These are phyloP conservation scores for Epicoccum sorghinum DNA, from an alignment of 2,329 filamentous ascomycete genomes.

Conservation along the genomic window DNA sequence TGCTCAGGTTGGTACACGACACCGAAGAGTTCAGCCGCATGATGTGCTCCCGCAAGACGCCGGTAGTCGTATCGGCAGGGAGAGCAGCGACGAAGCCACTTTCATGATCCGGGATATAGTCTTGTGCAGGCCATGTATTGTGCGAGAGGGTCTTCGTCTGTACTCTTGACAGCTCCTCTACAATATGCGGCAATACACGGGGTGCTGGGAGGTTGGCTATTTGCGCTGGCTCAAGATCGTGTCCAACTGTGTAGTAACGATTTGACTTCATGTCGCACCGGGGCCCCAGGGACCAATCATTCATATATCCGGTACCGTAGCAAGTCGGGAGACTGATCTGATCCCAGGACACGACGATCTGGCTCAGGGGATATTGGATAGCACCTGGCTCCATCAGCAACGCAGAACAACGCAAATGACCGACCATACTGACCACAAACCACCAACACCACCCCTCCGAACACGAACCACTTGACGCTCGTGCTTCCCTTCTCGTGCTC, in stretches of 20 bases:
- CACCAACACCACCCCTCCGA: not conserved
- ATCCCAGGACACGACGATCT: not conserved
- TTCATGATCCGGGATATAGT: too few species aligned
- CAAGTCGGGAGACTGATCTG: not conserved
- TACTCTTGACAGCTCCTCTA: not conserved
- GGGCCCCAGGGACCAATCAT: not conserved
- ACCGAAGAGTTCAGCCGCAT: conserved; percentile 17
- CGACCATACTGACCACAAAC: not conserved
- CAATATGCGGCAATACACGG: not conserved
- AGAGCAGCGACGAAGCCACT: not conserved
- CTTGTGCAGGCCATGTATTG: not conserved
- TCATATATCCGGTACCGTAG: not conserved
- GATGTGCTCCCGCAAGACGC: conserved; percentile 15
- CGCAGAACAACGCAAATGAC: not conserved
- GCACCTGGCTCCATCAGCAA: not conserved
- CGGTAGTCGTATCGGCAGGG: conserved; percentile 1
- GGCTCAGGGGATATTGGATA: conserved; percentile 5
- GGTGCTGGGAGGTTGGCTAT: conserved; percentile 2
- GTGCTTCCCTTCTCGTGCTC: not conserved
- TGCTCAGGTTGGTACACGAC: not conserved
- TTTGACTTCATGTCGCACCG: not conserved
- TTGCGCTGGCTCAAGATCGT: conserved; percentile 17
- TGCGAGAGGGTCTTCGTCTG: not conserved
- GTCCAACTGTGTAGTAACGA: conserved; percentile 1
- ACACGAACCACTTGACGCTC: not conserved